These are phyloP conservation scores for Pichia kluyveri DNA, from an alignment of 805 yeast genomes.

Conservation along the genomic window DNA sequence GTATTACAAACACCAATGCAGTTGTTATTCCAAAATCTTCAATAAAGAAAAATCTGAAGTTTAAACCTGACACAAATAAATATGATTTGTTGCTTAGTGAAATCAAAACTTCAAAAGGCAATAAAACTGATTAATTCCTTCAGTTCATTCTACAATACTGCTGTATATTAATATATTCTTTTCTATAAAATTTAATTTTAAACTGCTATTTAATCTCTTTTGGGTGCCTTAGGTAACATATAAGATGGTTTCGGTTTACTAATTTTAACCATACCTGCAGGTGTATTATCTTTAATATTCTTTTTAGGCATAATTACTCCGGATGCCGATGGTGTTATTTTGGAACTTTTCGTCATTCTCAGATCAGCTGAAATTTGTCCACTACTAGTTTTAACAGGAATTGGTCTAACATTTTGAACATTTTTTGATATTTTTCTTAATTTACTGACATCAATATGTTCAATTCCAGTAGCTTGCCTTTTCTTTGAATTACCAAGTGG, in stretches of 20 bases:
- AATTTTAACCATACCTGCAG: constrained; percentile 7
- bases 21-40: background rate
- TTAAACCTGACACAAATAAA: background rate
- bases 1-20: background rate
- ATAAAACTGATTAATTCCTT: constrained; percentile 18
- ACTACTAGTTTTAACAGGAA: background rate
- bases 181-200: background rate
- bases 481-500: background rate
- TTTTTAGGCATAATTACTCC: constrained; percentile 2
- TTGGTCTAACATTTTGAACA: background rate
- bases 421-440: background rate
- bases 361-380: constrained; percentile 4
- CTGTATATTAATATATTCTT: background rate
- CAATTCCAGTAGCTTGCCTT: background rate
- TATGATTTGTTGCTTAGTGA: constrained; percentile 5
- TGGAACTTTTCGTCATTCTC: background rate
- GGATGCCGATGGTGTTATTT: background rate
- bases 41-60: background rate
- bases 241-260: constrained; percentile 4
- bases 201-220: background rate
- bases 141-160: background rate
- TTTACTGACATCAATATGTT: background rate
- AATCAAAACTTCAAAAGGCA: constrained; percentile 20
- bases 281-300: background rate
- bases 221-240: background rate